A percentile compares a stretch with the other conserved stretches of the same genome.
phyloP scores from a whole-genome alignment of 192 early-diverging fungal species.

The Coemansia sp. region DNA sequence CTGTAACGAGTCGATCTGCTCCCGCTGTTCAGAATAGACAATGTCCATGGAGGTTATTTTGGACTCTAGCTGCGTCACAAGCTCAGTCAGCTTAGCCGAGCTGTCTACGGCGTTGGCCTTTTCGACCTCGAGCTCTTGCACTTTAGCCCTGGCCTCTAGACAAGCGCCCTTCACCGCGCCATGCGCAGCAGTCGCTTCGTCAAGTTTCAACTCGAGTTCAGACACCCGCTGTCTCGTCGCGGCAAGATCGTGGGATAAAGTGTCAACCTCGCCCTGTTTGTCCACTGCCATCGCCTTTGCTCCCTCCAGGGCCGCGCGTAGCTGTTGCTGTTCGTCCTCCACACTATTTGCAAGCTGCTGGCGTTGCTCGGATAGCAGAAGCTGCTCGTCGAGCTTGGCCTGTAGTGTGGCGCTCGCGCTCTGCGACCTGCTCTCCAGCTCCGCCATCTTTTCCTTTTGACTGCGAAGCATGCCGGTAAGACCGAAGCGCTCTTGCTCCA shows the following conservation, averaged over 20 bases:
- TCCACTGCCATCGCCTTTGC: not conserved
- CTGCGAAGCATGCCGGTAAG: not conserved
- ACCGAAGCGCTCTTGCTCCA: constrained; percentile 14
- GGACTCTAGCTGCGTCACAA: constrained; percentile 19
- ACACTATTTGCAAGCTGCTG: not conserved
- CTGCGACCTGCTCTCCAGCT: not conserved
- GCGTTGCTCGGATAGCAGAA: not conserved
- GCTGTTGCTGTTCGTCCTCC: not conserved
- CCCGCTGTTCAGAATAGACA: not conserved
- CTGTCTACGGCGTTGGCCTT: constrained; percentile 46
- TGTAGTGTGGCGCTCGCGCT: constrained; percentile 1
- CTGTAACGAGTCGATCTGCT: constrained; percentile 14
- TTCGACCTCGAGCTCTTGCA: constrained; percentile 32
- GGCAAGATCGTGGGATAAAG: constrained; percentile 9
- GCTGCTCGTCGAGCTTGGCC: constrained; percentile 2
- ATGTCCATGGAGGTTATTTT: constrained; percentile 9
- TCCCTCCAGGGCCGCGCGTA: not conserved
- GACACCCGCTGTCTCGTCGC: not conserved
- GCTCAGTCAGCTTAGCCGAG: constrained; percentile 33
- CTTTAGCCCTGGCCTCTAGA: constrained; percentile 5
- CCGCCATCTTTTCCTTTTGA: not conserved
- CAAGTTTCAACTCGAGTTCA: constrained; percentile 7
- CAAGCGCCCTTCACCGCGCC: not conserved
- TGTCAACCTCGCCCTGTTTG: constrained; percentile 1
- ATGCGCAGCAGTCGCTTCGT: not conserved